These are phyloP conservation scores for Cordyceps javanica DNA, from an alignment of 2,329 filamentous ascomycete genomes.

Conservation along the genomic window DNA sequence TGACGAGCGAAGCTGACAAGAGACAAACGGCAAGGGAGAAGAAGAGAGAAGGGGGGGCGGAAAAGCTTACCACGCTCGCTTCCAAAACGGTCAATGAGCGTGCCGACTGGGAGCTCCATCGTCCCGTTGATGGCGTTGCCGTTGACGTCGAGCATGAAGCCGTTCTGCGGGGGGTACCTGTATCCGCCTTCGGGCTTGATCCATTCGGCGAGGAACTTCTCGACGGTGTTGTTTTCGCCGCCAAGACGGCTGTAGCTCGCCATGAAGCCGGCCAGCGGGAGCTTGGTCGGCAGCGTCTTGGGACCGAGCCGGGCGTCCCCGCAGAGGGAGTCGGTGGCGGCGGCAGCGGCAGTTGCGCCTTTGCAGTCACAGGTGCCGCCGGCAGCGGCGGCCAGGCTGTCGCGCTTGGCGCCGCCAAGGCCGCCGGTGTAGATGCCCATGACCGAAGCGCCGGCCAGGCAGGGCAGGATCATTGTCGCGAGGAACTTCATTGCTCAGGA, in stretches of 20 bases:
- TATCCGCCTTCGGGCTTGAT: conserved; percentile 23
- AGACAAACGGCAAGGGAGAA: not conserved
- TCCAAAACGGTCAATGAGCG: conserved; percentile 43
- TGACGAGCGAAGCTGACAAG: not conserved
- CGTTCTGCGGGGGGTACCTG: conserved; percentile 34
- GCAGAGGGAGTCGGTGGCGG: conserved; percentile 26
- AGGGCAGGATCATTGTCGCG: conserved; percentile 15
- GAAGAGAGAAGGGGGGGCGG: too few relatives aligned
- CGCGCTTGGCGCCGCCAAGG: not conserved
- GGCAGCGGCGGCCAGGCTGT: not conserved
- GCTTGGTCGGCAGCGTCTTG: conserved; percentile 25
- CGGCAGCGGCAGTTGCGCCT: conserved; percentile 13
- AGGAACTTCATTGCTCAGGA: conserved; percentile 22
- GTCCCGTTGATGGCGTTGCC: conserved; percentile 34
- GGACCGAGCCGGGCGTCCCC: conserved; percentile 33
- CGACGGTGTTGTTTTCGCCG: conserved; percentile 18
- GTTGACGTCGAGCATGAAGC: conserved; percentile 32
- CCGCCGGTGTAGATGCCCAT: too few relatives aligned
- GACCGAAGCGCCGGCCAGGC: conserved; percentile 10
- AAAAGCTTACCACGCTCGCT: conserved; percentile 33
- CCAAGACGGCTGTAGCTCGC: conserved; percentile 34
- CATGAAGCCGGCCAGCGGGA: conserved; percentile 26
- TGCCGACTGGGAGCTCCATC: conserved; percentile 32
- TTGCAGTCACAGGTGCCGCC: conserved; percentile 17
- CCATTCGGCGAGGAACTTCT: conserved; percentile 32